These are phyloP conservation scores for Austroboletus niveus DNA, from an alignment of 1,284 basidiomycete species.

Conservation along the genomic window DNA sequence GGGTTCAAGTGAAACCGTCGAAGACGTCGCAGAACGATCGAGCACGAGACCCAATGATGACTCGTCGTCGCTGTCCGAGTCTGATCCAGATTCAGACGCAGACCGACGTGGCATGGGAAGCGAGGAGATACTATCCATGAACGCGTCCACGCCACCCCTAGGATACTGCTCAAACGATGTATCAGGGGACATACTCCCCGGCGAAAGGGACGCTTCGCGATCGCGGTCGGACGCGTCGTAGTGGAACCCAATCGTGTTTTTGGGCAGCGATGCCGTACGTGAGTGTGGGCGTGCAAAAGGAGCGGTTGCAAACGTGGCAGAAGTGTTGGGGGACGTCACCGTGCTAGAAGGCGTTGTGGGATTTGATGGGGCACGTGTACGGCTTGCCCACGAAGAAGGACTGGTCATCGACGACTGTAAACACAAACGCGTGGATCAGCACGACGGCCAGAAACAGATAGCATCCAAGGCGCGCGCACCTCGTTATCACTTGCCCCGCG, in stretches of 20 bases:
- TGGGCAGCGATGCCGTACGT: slow-evolving; percentile 51
- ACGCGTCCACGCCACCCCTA: slow-evolving; percentile 18
- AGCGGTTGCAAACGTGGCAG: slow-evolving; percentile 38
- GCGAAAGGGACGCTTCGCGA: slow-evolving; percentile 32
- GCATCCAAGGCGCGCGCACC: slow-evolving; percentile 39
- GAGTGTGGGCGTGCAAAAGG: slow-evolving; percentile 55
- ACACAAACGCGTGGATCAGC: slow-evolving; percentile 5
- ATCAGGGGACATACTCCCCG: slow-evolving; percentile 41
- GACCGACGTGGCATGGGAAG: slow-evolving; percentile 40
- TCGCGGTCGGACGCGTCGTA: slow-evolving; percentile 28
- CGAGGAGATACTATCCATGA: slow-evolving; percentile 36
- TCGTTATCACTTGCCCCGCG: slow-evolving; percentile 62
- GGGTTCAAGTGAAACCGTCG: slow-evolving; percentile 61
- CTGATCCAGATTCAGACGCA: slow-evolving; percentile 34
- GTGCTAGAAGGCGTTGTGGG: slow-evolving; percentile 52
- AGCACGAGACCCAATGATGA: slow-evolving; percentile 55
- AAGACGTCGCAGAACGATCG: slow-evolving; percentile 54
- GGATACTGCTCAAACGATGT: slow-evolving; percentile 37
- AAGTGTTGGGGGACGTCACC: slow-evolving; percentile 31
- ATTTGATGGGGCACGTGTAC: slow-evolving; percentile 63
- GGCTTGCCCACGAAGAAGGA: slow-evolving; percentile 44
- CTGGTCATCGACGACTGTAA: slow-evolving; percentile 32
- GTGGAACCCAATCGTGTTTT: slow-evolving; percentile 36
- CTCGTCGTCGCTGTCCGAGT: slow-evolving; percentile 54
- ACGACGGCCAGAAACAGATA: slow-evolving; percentile 9